Percentiles rank a stretch among this genome's conserved stretches.
Conservation (phyloP, 257 asterid species). For the Ballota nigra region DNA sequence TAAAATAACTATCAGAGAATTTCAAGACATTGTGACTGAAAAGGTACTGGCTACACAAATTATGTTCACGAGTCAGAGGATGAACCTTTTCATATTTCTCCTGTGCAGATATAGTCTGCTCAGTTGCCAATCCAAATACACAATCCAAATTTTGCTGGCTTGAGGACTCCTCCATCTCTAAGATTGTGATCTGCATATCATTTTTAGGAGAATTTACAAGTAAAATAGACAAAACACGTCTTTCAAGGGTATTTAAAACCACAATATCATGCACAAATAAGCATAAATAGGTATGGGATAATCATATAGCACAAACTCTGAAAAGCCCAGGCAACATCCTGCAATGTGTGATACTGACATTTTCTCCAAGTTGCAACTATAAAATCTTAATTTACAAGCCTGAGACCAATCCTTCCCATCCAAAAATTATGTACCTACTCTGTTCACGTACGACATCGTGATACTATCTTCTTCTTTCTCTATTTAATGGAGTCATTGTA, state of each 20-base stretch:
- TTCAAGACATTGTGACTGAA: conserved; percentile 3
- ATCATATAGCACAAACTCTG: conserved; percentile 2
- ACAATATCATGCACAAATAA: conserved; percentile 2
- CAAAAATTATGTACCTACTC: no score
- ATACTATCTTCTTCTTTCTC: no score
- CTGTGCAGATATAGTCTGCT: conserved; percentile 56
- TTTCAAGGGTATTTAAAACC: conserved; percentile 10
- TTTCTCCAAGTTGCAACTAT: background rate
- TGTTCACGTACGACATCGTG: no score
- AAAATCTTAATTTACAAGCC: conserved; percentile 15
- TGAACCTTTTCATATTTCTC: conserved; percentile 72
- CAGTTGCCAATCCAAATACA: conserved; percentile 58
- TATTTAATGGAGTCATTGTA: no score
- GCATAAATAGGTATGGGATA: conserved; percentile 1
- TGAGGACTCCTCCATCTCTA: conserved; percentile 86
- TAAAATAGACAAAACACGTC: conserved; percentile 15
- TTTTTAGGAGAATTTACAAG: conserved; percentile 8
- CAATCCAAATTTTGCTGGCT: conserved; percentile 68
- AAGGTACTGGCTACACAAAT: background rate
- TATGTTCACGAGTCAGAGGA: conserved; percentile 19
- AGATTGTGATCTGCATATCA: conserved; percentile 51
- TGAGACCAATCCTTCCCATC: background rate
- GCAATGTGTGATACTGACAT: background rate
- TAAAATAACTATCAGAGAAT: background rate
- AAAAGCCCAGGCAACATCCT: background rate